phyloP scores from a whole-genome alignment of 2,329 filamentous ascomycete species.

The Ascochyta pisi region DNA sequence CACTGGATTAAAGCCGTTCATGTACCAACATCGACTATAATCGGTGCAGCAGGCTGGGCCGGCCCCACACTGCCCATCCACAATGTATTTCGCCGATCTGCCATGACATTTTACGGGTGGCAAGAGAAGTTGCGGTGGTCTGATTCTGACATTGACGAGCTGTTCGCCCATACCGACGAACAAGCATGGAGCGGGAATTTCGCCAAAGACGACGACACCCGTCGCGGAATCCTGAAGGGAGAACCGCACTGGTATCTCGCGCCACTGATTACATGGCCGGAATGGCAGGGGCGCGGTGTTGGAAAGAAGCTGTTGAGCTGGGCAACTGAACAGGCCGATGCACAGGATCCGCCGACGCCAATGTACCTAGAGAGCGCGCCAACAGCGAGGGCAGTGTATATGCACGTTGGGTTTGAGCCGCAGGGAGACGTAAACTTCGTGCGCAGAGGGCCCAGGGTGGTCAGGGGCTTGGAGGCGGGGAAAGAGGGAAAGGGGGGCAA shows the following conservation, averaged over 20 bases:
- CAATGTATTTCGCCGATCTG: constrained; percentile 30
- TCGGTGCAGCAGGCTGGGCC: constrained; percentile 41
- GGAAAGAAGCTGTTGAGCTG: constrained; percentile 38
- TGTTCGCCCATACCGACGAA: constrained; percentile 29
- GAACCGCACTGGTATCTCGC: constrained; percentile 44
- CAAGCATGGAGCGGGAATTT: constrained; percentile 31
- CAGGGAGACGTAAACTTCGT: neutral
- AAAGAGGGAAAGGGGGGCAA: constrained; percentile 3
- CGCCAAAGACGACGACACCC: constrained; percentile 24
- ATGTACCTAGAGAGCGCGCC: constrained; percentile 40
- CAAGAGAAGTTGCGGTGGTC: constrained; percentile 27
- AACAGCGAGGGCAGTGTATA: constrained; percentile 37
- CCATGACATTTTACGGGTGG: constrained; percentile 32
- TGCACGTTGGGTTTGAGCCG: constrained; percentile 40
- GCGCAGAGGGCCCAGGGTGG: constrained; percentile 4
- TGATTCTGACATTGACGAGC: constrained; percentile 34
- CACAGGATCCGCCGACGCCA: constrained; percentile 25
- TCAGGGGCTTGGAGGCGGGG: constrained; percentile 9
- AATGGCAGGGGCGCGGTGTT: constrained; percentile 39
- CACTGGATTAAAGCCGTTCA: constrained; percentile 40
- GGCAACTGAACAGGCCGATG: constrained; percentile 43
- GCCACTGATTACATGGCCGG: constrained; percentile 37
- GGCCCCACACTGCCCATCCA: constrained; percentile 26
- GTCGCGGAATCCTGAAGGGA: constrained; percentile 23
- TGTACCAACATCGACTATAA: constrained; percentile 23